Base-by-base conservation (phyloP, 257 asterid species). In the Linaria vulgaris region DNA sequence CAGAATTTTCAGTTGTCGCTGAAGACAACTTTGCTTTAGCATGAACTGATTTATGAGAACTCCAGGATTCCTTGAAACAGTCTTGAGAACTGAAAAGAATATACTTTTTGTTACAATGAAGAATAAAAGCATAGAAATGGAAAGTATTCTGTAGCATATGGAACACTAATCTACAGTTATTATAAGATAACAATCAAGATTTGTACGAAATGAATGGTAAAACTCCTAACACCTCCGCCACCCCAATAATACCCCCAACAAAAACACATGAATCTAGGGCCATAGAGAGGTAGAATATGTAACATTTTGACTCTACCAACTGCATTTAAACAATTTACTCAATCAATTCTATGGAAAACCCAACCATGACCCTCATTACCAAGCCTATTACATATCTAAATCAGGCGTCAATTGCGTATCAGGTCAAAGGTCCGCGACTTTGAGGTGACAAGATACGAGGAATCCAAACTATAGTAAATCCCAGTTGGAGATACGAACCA, bases 31-130 rank as follows among this genome's bases (percentile, higher is more conserved):
- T 88, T 58, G 95, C 88, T 76, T 82, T 82, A 79, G 73, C 43
- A 73, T 94, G 99, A 64, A 87, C 92, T 25, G 87, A 76, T 76
- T 94, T 94, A 72, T 94, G 99, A 71, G 97, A 83, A 72, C 85
- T 80, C 96, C 99, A 90, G 34, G 95, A 88, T 37, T 85, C 85
- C 94, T 90, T 94, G 87, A 94, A 94, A 83, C 99, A 94, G 43
- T 94, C 92, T 73, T 92, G 99, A 15, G 96, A 64, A 80, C 99
- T 89, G 75, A 44, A 57, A 67, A 46, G 43, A 59, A 55, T 62
- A 66, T 56, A 2, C 38, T 47, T 37, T 53, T 50, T 34, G 43
- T 68, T 61, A 48, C 55, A 61, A 5, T 54, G 17, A 46, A 55
- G 53, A 55, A 59, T 38, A 61, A 23, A 37, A 15, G 44, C 71